Evolutionary conservation across 345 rosid species (phyloP).

Genomic region (Atalantia buxifolia): DNA sequence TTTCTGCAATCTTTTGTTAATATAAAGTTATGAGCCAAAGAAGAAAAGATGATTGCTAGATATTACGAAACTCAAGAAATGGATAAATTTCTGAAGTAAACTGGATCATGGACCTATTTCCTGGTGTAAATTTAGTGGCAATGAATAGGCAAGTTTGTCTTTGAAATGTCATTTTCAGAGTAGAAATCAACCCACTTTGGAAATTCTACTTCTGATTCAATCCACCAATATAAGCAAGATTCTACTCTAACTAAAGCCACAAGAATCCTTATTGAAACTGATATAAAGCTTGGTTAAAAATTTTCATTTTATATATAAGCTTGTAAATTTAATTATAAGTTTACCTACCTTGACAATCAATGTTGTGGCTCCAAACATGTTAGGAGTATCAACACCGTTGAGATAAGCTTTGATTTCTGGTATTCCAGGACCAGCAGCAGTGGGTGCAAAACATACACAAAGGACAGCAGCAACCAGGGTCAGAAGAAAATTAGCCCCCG

Average conservation of each 20-base stretch:
- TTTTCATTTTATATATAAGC: not conserved
- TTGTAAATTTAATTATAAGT: not conserved
- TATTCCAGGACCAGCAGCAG: slow-evolving; percentile 95
- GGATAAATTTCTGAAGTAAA: not conserved
- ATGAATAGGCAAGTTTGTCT: not conserved
- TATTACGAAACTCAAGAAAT: not conserved
- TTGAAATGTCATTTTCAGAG: not conserved
- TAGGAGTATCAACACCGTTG: slow-evolving; percentile 89
- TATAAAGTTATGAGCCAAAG: not conserved
- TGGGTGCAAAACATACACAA: slow-evolving; percentile 83
- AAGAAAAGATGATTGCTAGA: not conserved
- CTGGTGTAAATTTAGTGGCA: not conserved
- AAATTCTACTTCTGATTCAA: not conserved
- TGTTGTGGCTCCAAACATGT: slow-evolving; percentile 78
- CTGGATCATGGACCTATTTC: not conserved
- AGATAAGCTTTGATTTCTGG: slow-evolving; percentile 98
- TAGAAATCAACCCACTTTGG: not conserved
- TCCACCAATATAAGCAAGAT: not conserved
- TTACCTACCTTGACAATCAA: slow-evolving; percentile 75
- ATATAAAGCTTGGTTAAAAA: not conserved
- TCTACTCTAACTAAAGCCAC: not conserved
- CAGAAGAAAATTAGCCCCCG: slow-evolving; percentile 59
- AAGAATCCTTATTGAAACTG: not conserved
- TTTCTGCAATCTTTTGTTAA: not conserved
- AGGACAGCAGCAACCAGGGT: slow-evolving; percentile 65